Base-by-base conservation (phyloP, 192 early-diverging fungal genomes). In the Podila clonocystis region DNA sequence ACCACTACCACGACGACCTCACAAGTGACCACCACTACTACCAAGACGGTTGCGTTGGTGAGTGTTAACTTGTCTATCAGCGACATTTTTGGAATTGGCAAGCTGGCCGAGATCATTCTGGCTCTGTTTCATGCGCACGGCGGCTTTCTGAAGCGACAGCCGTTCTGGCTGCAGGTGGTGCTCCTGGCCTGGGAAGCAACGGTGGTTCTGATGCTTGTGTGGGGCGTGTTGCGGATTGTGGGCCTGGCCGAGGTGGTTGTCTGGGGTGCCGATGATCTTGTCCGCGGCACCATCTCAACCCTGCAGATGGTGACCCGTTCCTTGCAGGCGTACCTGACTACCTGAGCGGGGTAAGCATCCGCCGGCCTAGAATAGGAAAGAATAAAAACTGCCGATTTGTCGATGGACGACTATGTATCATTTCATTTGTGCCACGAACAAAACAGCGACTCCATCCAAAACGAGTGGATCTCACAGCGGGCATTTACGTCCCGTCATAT, bases 231-330 rank as follows among this genome's bases (percentile, higher is more conserved):
- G 65, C 41, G 76, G 15, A 58, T 79, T 12, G 70, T 79, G 3
- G 76, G 76, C 3, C 50, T 79, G 6, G 76, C 76, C 24, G 76
- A 79, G 76, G 69, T 79, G 63, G 62, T 79, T 30, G 76, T 79
- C 4, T 79, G 76, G 76, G 76, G 76, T 15, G 76, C 76, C 0
- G 76, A 79, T 45, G 76, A 79, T 58, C 65, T 79, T 9, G 70
- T 79, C 22, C 76, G 76, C 12, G 76, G 76, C 4, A 72, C 76
- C 3, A 64, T 79, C 3, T 67, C 70, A 24, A 68, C 65, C 2
- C 24, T 79, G 7, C 69, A 68, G 26, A 24, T 45, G 26, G 60
- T 68, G 11, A 63, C 65, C 4, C 65, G 59, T 5, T 52, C 64
- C 12, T 19, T 71, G 30, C 63, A 62, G 12, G 17, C 30, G 17